Evolutionary conservation across 2,329 filamentous ascomycete genomes (phyloP), one percentile per base, ranked within the genome.

Genomic region (Pyrenophora teres): DNA sequence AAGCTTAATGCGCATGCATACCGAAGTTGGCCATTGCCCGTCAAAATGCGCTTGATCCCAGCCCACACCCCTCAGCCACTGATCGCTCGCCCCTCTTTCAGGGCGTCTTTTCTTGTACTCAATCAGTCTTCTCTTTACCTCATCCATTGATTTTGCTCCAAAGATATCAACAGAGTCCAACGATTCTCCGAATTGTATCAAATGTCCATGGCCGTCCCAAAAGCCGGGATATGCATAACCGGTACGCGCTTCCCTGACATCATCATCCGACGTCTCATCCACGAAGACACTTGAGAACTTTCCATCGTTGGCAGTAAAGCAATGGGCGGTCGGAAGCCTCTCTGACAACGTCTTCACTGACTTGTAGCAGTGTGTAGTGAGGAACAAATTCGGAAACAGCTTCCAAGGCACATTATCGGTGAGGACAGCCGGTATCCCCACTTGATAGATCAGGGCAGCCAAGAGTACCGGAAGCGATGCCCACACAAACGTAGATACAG

Each of bases 141-240:
- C 82, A 0, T 77, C 75, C 55, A 85, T 75, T 4, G 80, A 81
- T n/a, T 72, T 54, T 0, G 81, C 75, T 0, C 83, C 85, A 60
- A 88, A 87, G 2, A 90, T 72, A 60, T 86, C 80, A 0, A 86
- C 86, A 4, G 84, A 86, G 61, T 86, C 81, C 32, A 89, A 73
- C 62, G 87, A 86, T 70, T 89, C 85, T 43, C 84, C 87, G 66
- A 87, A 88, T 60, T 82, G 80, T 15, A 86, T 67, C 40, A 89
- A 73, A 65, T 89, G 87, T 0, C 85, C 87, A 67, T 89, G 87
- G 0, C 85, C 86, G 58, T 90, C 87, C 82, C 86, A 89, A 1
- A 90, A 75, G 0, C 87, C 87, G 0, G 87, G 87, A 21, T 88
- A 81, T 1, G 82, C 85, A 59, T 83, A 79, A 0, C 84, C 85